Conservation (phyloP, 1,284 basidiomycete species). For the Naganishia albida region DNA sequence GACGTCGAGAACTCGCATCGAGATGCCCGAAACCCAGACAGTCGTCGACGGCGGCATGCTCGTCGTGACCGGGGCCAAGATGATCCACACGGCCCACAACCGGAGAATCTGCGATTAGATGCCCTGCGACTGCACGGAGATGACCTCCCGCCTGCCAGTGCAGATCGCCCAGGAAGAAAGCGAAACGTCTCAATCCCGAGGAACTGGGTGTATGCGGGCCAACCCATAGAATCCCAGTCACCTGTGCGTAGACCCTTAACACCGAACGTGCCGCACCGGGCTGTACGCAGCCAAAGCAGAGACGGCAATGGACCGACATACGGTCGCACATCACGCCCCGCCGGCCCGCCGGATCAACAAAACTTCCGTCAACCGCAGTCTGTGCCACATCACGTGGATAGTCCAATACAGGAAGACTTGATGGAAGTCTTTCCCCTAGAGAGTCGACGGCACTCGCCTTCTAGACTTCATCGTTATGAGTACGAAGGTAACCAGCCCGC, state of each 20-base stretch:
- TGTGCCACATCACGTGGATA: not conserved
- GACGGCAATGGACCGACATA: not conserved
- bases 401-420: not conserved
- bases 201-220: no score
- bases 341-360: not conserved
- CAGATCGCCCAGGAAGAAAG: not conserved
- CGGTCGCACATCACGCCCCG: not conserved
- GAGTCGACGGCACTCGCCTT: conserved; percentile 6
- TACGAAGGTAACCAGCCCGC: conserved; percentile 10
- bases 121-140: not conserved
- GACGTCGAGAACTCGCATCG: not conserved
- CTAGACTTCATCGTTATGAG: conserved; percentile 1
- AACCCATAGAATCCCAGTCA: no score
- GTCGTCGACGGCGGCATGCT: not conserved
- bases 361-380: not conserved
- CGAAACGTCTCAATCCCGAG: no score
- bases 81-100: not conserved
- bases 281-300: not conserved
- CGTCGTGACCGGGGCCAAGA: not conserved
- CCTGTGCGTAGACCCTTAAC: not conserved
- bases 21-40: not conserved
- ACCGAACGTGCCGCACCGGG: not conserved
- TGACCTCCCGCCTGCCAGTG: no score
- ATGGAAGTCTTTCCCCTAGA: conserved; percentile 3
- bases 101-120: conserved; percentile 1